A percentile compares a stretch with the other conserved stretches of the same genome.
Conservation (phyloP, 2,329 filamentous ascomycete species). For the Paracorniculantispora psalliotae region DNA sequence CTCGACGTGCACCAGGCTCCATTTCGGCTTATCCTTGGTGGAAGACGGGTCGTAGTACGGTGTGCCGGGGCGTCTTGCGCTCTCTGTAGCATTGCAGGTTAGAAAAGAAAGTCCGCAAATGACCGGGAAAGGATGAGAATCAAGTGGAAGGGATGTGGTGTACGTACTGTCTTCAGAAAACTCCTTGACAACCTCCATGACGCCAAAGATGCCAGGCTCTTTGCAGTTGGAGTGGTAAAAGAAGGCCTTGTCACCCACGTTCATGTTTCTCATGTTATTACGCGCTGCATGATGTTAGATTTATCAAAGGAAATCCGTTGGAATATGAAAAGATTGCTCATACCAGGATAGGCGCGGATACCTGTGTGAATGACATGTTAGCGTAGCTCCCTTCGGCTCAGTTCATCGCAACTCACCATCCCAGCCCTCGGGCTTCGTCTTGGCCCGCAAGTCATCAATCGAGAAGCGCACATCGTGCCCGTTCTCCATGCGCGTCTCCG, state of each 20-base stretch:
- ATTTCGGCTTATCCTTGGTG: conserved; percentile 50
- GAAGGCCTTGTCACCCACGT: conserved; percentile 84
- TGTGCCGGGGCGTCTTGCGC: conserved; percentile 27
- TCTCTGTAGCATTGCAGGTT: conserved; percentile 23
- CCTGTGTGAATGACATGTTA: conserved; percentile 26
- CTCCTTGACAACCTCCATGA: conserved; percentile 85
- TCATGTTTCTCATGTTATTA: conserved; percentile 90
- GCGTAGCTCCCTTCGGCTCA: background rate
- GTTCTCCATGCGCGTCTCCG: conserved; percentile 79
- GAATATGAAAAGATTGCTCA: background rate
- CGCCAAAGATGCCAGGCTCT: conserved; percentile 77
- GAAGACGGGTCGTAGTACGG: conserved; percentile 84
- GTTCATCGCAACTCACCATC: conserved; percentile 55
- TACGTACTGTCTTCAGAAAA: conserved; percentile 69
- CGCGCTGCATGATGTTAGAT: conserved; percentile 48
- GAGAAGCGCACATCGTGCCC: conserved; percentile 89
- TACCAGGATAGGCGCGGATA: conserved; percentile 46
- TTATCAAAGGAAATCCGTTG: background rate
- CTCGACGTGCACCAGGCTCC: conserved; percentile 84
- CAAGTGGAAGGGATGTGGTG: background rate
- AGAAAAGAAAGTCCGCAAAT: background rate
- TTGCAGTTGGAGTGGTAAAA: conserved; percentile 98
- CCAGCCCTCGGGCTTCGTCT: conserved; percentile 79
- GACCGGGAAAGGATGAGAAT: background rate
- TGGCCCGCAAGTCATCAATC: conserved; percentile 78